Evolutionary conservation across 2,329 filamentous ascomycete species (phyloP).

Genomic region (Scortechinia acanthostroma): DNA sequence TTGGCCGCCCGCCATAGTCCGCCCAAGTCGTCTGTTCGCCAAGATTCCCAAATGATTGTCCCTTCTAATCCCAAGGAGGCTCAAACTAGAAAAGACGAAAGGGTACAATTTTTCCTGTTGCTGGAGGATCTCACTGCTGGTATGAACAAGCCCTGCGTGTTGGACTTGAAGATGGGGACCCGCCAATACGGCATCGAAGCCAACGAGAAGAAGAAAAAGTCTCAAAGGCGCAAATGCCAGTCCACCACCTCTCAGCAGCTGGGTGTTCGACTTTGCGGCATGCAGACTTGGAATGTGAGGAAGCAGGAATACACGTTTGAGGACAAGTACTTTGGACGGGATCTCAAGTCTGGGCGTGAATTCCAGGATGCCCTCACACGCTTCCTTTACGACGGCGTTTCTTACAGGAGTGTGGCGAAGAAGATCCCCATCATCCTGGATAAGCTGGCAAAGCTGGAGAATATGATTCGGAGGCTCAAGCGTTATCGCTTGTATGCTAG

Average conservation of each 20-base stretch:
- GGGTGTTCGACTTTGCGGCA: slow-evolving; percentile 86
- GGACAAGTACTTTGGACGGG: slow-evolving; percentile 93
- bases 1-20: not conserved
- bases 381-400: slow-evolving; percentile 85
- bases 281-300: slow-evolving; percentile 89
- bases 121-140: slow-evolving; percentile 91
- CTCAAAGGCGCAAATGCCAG: slow-evolving; percentile 86
- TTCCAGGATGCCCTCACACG: slow-evolving; percentile 82
- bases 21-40: not conserved
- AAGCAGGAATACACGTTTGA: slow-evolving; percentile 85
- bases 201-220: slow-evolving; percentile 82
- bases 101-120: slow-evolving; percentile 86
- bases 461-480: slow-evolving; percentile 71
- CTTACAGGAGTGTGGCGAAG: slow-evolving; percentile 70
- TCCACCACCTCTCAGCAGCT: slow-evolving; percentile 85
- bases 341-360: slow-evolving; percentile 77
- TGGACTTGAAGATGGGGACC: slow-evolving; percentile 98
- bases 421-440: slow-evolving; percentile 83
- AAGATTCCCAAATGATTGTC: slow-evolving; percentile 34
- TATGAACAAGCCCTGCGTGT: slow-evolving; percentile 92
- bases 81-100: slow-evolving; percentile 42
- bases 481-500: slow-evolving; percentile 94
- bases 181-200: slow-evolving; percentile 93
- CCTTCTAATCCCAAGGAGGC: slow-evolving; percentile 74
- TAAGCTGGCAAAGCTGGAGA: slow-evolving; percentile 76